phyloP scores from a whole-genome alignment of 2,329 filamentous ascomycete species.

The Triangularia verruculosa region DNA sequence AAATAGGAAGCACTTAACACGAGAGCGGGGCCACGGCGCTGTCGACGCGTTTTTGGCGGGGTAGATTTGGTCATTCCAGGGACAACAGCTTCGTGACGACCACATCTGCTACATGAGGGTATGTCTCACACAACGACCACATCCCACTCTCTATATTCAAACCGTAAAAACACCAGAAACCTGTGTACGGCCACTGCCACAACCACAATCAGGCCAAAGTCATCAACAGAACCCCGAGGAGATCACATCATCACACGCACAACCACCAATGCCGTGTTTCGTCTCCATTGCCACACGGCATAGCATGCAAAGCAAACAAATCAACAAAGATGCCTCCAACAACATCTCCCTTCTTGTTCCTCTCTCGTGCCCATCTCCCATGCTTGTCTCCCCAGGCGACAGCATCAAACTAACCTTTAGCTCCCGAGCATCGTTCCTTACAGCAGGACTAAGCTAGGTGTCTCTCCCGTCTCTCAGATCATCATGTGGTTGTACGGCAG shows the following conservation, averaged over 20 bases:
- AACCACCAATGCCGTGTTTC: not conserved
- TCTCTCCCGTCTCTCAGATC: too few relatives aligned
- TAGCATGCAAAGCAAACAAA: not conserved
- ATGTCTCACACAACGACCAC: too few relatives aligned
- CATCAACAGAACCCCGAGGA: too few relatives aligned
- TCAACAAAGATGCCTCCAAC: not conserved
- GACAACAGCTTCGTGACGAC: not conserved
- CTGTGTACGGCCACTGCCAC: too few relatives aligned
- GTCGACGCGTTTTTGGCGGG: not conserved
- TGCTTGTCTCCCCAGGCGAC: too few relatives aligned
- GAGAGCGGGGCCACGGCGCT: not conserved
- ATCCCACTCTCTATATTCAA: too few relatives aligned
- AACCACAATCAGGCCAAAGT: too few relatives aligned
- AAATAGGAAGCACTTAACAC: not conserved
- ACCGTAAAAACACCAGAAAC: too few relatives aligned
- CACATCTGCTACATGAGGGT: not conserved
- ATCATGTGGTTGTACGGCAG: too few relatives aligned
- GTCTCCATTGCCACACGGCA: not conserved
- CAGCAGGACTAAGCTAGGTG: not conserved
- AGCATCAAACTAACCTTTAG: not conserved
- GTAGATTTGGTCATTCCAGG: not conserved
- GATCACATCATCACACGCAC: not conserved
- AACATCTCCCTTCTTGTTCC: not conserved
- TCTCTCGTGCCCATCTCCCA: not conserved
- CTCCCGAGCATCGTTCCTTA: not conserved